Base-by-base conservation (phyloP, 106 monocot species). In the Platanthera guangdongensis region DNA sequence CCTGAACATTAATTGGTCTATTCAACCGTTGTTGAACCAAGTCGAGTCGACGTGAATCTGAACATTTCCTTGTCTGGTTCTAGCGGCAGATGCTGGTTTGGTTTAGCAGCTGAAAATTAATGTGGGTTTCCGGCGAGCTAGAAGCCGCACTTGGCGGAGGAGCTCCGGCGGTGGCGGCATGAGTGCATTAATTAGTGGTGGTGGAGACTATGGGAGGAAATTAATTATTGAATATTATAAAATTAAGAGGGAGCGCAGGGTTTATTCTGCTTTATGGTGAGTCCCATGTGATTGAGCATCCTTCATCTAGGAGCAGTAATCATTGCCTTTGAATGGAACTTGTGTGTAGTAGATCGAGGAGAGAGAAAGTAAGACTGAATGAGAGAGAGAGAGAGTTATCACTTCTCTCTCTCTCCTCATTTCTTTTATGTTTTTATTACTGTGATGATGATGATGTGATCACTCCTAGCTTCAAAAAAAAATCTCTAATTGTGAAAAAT, bases 231-330 rank as follows among this genome's bases (percentile, higher is more conserved):
- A 10, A 10, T 53, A 53, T 53, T 53, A 11, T 16, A n/a, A 11
- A 6, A 60, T 60, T 3, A 6, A n/a, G 16, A 0, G 1, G 2
- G 15, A 60, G 28, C 5, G 12, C 47, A 25, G 72, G 72, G 72
- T 46, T 46, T 46, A 72, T 51, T 72, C 51, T 72, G 49, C 72
- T 72, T 72, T 72, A 51, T 51, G 51, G 51, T 51, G 16, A 22
- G 4, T 51, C 21, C 72, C 49, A 72, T 51, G 72, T 46, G 72
- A 72, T 72, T 72, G 50, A 50, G 51, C 70, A 48, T 70, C 70
- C 70, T 47, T 32, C 70, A 47, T 48, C 70, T 70, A 2, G 70
- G 70, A 70, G 70, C 72, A 50, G 72, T 72, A 72, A 72, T 72
- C 72, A 72, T 72, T 72, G 49, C 72, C 72, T 72, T 72, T 72